Percentiles rank a stretch among this genome's conserved stretches.
phyloP scores from a whole-genome alignment of 1,284 basidiomycete species.

The Psilocybe mexicana region DNA sequence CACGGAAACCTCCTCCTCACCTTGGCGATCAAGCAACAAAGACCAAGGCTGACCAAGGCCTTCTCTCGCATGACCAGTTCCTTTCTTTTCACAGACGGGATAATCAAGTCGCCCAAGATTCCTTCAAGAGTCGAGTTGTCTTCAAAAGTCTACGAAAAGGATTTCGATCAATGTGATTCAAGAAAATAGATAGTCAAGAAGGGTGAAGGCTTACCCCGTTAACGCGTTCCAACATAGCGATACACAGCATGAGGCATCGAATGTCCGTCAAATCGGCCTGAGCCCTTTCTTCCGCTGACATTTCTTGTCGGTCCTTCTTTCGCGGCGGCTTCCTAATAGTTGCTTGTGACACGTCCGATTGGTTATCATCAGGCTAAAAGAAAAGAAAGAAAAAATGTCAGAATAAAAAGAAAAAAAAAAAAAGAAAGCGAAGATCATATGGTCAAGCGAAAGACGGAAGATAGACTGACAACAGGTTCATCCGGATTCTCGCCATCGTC shows the following conservation, averaged over 20 bases:
- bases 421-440: neutral
- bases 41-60: slow-evolving; percentile 82
- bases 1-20: slow-evolving; percentile 28
- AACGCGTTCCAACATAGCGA: slow-evolving; percentile 89
- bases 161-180: neutral
- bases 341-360: slow-evolving; percentile 37
- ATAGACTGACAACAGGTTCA: slow-evolving; percentile 20
- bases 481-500: slow-evolving; percentile 41
- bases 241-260: slow-evolving; percentile 86
- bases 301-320: slow-evolving; percentile 46
- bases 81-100: slow-evolving; percentile 89
- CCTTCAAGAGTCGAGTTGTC: slow-evolving; percentile 95
- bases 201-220: slow-evolving; percentile 62
- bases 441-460: neutral
- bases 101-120: slow-evolving; percentile 85
- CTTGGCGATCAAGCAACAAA: slow-evolving; percentile 90
- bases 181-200: neutral
- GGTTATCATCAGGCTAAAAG: slow-evolving; percentile 33
- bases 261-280: slow-evolving; percentile 75
- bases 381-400: neutral
- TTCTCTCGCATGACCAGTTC: slow-evolving; percentile 84
- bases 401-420: slow-evolving; percentile 7
- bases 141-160: slow-evolving; percentile 68
- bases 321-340: slow-evolving; percentile 34
- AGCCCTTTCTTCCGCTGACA: slow-evolving; percentile 59